Evolutionary conservation across 495 filamentous ascomycete species (phyloP).

Genomic region (Penicillium waksmanii): DNA sequence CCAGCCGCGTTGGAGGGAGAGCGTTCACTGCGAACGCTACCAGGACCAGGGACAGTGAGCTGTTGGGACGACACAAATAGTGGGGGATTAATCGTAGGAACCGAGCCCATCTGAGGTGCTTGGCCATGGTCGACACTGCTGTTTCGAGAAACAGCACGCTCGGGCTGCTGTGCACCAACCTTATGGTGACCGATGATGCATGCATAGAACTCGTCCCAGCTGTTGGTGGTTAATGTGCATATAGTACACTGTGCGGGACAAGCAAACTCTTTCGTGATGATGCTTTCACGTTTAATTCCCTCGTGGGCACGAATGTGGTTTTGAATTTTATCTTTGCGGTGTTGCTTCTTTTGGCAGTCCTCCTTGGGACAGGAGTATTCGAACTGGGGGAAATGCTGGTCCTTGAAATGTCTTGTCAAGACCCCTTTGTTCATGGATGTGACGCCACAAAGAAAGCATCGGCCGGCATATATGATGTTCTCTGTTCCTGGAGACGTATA

Average conservation of each 20-base stretch:
- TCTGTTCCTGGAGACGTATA: not conserved
- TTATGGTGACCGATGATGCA: not conserved
- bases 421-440: not conserved
- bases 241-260: not conserved
- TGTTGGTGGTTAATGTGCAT: not conserved
- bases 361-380: not conserved
- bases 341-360: not conserved
- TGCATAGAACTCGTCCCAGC: conserved; percentile 2
- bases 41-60: not conserved
- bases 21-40: not conserved
- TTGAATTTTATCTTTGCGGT: conserved; percentile 5
- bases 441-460: not conserved
- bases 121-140: not conserved
- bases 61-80: not conserved
- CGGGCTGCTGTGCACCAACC: not conserved
- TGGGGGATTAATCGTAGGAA: not conserved
- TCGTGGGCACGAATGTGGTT: not conserved
- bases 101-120: not conserved
- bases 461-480: not conserved
- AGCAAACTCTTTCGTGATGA: not conserved
- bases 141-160: not conserved
- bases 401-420: conserved; percentile 5
- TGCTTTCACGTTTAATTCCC: not conserved
- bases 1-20: not conserved
- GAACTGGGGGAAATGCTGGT: conserved; percentile 4